Evolutionary conservation across 2,329 filamentous ascomycete species (phyloP).

Genomic region (Aspergillus pseudonomiae): DNA sequence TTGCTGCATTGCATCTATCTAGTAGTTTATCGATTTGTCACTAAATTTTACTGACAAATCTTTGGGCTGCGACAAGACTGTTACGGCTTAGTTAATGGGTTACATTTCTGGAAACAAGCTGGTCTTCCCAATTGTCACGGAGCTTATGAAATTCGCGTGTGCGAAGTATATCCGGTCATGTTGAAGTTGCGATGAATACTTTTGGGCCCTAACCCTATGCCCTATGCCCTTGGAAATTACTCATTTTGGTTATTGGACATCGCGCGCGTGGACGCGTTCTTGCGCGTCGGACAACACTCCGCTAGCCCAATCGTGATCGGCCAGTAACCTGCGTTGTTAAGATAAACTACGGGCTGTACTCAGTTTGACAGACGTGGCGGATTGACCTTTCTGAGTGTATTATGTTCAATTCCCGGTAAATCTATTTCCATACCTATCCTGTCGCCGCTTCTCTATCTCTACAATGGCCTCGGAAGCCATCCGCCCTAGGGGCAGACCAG

Average conservation of each 20-base stretch:
- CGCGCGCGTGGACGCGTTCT: conserved; percentile 26
- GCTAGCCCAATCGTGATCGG: neutral
- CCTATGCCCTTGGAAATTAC: conserved; percentile 34
- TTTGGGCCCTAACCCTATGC: conserved; percentile 29
- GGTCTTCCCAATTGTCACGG: too few species aligned
- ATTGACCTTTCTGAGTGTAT: neutral
- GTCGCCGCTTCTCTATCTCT: conserved; percentile 4
- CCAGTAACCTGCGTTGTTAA: neutral
- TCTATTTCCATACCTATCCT: neutral
- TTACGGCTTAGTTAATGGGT: too few species aligned
- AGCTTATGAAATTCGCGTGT: too few species aligned
- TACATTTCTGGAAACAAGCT: too few species aligned
- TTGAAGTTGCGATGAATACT: too few species aligned
- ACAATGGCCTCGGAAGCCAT: conserved; percentile 41
- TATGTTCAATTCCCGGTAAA: neutral
- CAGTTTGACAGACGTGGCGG: neutral
- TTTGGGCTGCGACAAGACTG: too few species aligned
- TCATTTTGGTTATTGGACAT: conserved; percentile 25
- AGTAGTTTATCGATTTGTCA: too few species aligned
- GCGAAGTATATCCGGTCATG: too few species aligned
- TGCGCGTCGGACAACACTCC: conserved; percentile 27
- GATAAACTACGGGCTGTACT: neutral
- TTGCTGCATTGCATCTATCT: too few species aligned
- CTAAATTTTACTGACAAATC: too few species aligned
- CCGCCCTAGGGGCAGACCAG: conserved; percentile 46